Conservation (phyloP, 2,329 filamentous ascomycete genomes). For the Zasmidium cellare region DNA sequence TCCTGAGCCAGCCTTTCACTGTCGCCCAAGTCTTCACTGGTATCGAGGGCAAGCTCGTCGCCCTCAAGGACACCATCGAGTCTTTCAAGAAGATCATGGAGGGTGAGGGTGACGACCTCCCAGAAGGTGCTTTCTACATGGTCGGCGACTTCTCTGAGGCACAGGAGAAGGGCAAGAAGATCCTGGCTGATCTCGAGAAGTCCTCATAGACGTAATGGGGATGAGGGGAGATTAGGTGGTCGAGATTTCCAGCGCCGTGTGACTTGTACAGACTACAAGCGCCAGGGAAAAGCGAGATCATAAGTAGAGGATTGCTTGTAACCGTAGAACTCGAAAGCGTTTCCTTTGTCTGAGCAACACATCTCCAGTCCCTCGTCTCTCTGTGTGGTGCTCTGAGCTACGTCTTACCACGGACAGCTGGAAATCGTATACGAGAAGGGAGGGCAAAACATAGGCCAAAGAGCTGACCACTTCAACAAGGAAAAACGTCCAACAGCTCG, state of each 20-base stretch:
- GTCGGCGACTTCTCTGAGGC: slow-evolving; percentile 94
- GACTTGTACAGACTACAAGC: slow-evolving; percentile 29
- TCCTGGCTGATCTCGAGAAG: slow-evolving; percentile 85
- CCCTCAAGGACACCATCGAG: slow-evolving; percentile 96
- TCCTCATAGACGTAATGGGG: slow-evolving; percentile 19
- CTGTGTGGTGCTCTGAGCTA: too few species aligned
- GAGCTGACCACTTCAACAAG: too few species aligned
- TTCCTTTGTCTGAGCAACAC: slow-evolving; percentile 20
- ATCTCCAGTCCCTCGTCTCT: not conserved
- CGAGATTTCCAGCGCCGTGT: slow-evolving; percentile 23
- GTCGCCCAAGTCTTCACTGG: slow-evolving; percentile 81
- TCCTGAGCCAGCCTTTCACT: slow-evolving; percentile 99
- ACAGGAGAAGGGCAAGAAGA: slow-evolving; percentile 98
- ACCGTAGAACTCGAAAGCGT: slow-evolving; percentile 30
- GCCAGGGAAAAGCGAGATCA: slow-evolving; percentile 24
- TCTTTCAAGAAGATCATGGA: slow-evolving; percentile 97
- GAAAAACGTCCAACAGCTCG: too few species aligned
- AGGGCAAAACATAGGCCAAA: too few species aligned
- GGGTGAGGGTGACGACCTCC: slow-evolving; percentile 93
- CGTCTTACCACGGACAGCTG: too few species aligned
- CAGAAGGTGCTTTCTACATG: slow-evolving; percentile 97
- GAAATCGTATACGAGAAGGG: too few species aligned
- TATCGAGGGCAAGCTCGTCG: slow-evolving; percentile 96
- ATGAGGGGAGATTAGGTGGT: slow-evolving; percentile 17
- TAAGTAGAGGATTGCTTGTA: slow-evolving; percentile 23